A percentile compares a stretch with the other conserved stretches of the same genome.
These are phyloP conservation scores for Filobasidium wieringae DNA, from an alignment of 768 basidiomycete genomes.

Conservation along the genomic window DNA sequence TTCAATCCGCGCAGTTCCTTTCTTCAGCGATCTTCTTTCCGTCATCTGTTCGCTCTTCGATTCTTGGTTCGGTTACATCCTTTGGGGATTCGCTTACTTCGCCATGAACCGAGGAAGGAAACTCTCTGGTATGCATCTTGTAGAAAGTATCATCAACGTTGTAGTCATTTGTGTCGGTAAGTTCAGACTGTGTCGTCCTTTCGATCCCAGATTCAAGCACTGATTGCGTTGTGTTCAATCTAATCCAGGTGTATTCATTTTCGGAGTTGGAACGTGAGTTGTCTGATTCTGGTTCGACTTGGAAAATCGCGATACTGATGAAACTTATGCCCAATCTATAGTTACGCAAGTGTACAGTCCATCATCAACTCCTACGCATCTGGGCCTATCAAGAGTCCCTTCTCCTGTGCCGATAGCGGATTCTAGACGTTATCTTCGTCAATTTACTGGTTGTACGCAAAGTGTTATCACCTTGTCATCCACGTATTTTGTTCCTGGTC, in stretches of 20 bases:
- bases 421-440: slow-evolving; percentile 1
- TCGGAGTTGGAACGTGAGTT: slow-evolving; percentile 22
- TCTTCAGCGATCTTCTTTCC: slow-evolving; percentile 19
- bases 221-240: background rate
- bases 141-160: slow-evolving; percentile 16
- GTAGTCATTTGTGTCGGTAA: slow-evolving; percentile 10
- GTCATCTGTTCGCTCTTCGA: slow-evolving; percentile 21
- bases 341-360: slow-evolving; percentile 16
- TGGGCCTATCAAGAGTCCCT: slow-evolving; percentile 20
- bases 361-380: slow-evolving; percentile 18
- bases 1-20: slow-evolving; percentile 12
- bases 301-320: too few species aligned
- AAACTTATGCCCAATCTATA: too few species aligned
- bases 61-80: slow-evolving; percentile 21
- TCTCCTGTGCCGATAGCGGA: slow-evolving; percentile 15
- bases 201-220: background rate
- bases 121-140: background rate
- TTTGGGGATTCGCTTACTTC: slow-evolving; percentile 18
- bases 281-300: too few species aligned
- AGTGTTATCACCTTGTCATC: too few species aligned
- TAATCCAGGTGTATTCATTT: slow-evolving; percentile 12
- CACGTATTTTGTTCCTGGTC: too few species aligned
- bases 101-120: slow-evolving; percentile 10
- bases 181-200: background rate
- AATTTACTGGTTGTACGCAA: too few species aligned